phyloP scores from a whole-genome alignment of 495 filamentous ascomycete species.

The Talaromyces thailandensis region DNA sequence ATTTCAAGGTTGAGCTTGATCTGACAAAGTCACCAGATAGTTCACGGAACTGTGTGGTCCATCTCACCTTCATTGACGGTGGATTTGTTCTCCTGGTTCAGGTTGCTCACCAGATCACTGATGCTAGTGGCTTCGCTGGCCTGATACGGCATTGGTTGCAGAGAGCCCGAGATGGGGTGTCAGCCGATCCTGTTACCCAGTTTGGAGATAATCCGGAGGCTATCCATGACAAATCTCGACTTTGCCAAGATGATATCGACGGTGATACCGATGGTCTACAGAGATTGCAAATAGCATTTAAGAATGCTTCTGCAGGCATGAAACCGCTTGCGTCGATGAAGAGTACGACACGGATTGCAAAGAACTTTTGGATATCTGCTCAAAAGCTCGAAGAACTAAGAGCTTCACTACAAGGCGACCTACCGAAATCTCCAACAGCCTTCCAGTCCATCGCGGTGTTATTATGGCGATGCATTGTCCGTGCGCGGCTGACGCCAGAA shows the following conservation, averaged over 20 bases:
- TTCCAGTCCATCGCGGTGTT: not conserved
- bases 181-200: not conserved
- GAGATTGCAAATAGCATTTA: not conserved
- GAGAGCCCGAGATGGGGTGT: not conserved
- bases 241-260: not conserved
- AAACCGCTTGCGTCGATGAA: not conserved
- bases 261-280: not conserved
- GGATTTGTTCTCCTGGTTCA: not conserved
- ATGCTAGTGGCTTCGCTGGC: not conserved
- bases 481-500: not conserved
- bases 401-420: not conserved
- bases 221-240: not conserved
- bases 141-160: not conserved
- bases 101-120: not conserved
- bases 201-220: not conserved
- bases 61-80: not conserved
- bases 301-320: not conserved
- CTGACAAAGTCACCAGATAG: not conserved
- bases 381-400: not conserved
- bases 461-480: not conserved
- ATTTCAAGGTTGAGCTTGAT: not conserved
- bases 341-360: not conserved
- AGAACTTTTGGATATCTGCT: not conserved
- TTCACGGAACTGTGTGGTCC: not conserved
- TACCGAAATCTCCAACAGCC: not conserved